phyloP scores from a whole-genome alignment of 78 protist species.

The Dictyostelium capitatum region DNA sequence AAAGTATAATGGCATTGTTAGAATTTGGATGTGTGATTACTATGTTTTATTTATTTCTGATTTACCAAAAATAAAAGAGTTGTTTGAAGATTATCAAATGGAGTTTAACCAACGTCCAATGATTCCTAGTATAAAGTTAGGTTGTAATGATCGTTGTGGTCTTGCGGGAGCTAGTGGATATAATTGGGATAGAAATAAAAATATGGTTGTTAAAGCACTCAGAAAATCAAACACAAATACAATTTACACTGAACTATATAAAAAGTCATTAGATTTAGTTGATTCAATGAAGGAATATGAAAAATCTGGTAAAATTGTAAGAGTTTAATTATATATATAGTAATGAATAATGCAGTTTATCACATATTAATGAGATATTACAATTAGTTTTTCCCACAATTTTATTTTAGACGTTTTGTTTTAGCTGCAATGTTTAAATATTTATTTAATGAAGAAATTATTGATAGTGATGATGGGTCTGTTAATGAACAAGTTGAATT shows the following conservation, averaged over 20 bases:
- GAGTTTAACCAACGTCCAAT: no score
- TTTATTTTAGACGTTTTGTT: neutral
- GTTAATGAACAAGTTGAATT: neutral
- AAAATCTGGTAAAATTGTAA: no score
- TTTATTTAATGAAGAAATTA: neutral
- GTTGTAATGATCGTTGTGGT: neutral
- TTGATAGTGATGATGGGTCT: neutral
- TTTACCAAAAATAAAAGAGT: neutral
- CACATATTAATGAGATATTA: no score
- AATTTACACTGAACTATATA: neutral
- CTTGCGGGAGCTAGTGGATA: neutral
- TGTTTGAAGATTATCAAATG: neutral
- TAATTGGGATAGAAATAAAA: constrained; percentile 4
- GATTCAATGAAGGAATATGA: neutral
- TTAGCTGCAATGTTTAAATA: neutral
- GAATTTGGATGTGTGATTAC: neutral
- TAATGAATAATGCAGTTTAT: no score
- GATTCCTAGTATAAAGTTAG: no score
- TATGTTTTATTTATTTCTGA: neutral
- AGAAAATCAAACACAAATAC: constrained; percentile 23
- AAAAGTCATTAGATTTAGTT: neutral
- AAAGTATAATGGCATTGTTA: neutral
- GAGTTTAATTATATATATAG: no score
- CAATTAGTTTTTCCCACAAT: neutral
- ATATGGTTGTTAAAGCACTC: neutral